Evolutionary conservation across 2,329 filamentous ascomycete species (phyloP), one percentile per base, ranked within the genome.

Genomic region (Pseudofabraea citricarpa): DNA sequence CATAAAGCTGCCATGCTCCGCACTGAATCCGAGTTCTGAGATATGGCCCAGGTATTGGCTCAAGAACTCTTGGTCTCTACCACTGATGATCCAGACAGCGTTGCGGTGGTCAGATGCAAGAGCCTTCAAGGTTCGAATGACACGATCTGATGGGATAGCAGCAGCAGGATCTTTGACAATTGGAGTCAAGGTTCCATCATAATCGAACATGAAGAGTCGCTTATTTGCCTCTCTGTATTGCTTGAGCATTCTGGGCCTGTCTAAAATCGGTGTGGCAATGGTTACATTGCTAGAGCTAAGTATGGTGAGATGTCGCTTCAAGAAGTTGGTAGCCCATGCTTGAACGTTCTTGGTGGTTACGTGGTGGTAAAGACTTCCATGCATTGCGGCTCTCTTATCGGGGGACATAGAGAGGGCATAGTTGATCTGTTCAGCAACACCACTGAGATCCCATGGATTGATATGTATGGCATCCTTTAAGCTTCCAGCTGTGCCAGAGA

Each of bases 151-250:
- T 0, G 93, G 93, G 29, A 96, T 83, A 3, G 93, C 93, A 5
- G 89, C 83, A 53, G 85, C 83, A 2, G 93, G 93, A 58, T 97
- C 90, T 55, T 86, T 85, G 43, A 97, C 93, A 56, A 98, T 97
- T 0, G 90, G 88, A 3, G 93, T 97, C 43, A 98, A 76, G 1
- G 93, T 98, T 37, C 93, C 93, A 62, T 98, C 93, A 59, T 98
- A 98, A 68, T 98, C 93, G 61, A 97, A 96, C 87, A 98, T 91
- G 71, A 97, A 95, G 3, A 98, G 73, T 9, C 93, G 82, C 66
- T 87, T 88, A 49, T 77, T 77, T 3, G 89, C 82, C 29, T 76
- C 71, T 47, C 81, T 79, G 65, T 96, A 97, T 47, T 83, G 83
- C 43, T 75, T 70, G 27, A 95, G 71, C 52, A 96, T 67, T 49